Evolutionary conservation across 495 filamentous ascomycete genomes (phyloP), one percentile per base, ranked within the genome.

Genomic region (Pyrenula aspistea): DNA sequence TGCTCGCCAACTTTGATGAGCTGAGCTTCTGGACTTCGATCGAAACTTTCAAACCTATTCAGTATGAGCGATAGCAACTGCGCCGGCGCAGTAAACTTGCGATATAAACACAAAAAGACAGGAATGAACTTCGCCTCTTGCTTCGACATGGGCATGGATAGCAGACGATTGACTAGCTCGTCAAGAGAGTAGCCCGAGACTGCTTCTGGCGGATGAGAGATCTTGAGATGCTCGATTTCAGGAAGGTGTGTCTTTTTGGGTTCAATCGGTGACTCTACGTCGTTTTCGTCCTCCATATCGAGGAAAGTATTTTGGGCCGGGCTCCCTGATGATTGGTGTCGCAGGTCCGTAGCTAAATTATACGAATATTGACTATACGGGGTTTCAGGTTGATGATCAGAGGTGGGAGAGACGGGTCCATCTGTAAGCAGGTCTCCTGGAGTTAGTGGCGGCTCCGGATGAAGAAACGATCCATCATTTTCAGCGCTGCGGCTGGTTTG

Each of bases 61-160:
- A 91, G 71, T 59, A 97, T 83, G 15, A 85, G 80, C 42, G 78
- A 77, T 42, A 97, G 77, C 1, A 98, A 77, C 47, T 84, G 77
- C 12, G 76, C 75, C 0, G 93, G 93, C 2, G 92, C 78, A 2
- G 90, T 87, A 58, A 98, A 96, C 69, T 91, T 95, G 54, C 93
- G 86, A 66, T 96, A 96, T n/a, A 97, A 77, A 57, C 91, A 94
- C 20, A 97, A 73, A 63, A 97, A 97, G 10, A 91, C 84, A 24
- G 85, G 79, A 19, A 77, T 76, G 67, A 96, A 97, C 66, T 94
- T 95, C 20, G 78, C 75, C 66, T 96, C 93, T 3, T 83, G 75
- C 66, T 88, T 91, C 31, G 89, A 89, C 76, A 92, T 85, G 36
- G 88, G 86, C 56, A 85, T 79, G 0, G 84, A 78, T 24, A 96